Percentiles rank a stretch among this genome's conserved stretches.
Evolutionary conservation across 2,329 filamentous ascomycete genomes (phyloP).

Genomic region (Decorospora gaudefroyi): DNA sequence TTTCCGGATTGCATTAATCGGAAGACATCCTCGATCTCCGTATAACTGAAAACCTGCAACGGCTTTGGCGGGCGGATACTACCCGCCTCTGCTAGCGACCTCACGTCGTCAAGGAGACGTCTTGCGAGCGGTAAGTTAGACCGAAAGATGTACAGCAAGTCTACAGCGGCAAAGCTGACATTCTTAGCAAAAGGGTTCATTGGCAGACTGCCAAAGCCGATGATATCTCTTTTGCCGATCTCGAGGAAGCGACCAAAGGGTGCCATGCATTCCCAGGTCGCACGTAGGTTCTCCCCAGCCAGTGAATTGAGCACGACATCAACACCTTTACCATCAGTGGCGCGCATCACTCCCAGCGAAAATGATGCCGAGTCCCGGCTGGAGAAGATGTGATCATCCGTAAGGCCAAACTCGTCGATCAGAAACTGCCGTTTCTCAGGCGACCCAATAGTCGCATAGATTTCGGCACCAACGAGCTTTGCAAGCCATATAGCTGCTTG

Average conservation of each 20-base stretch:
- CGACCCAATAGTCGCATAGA: constrained; percentile 15
- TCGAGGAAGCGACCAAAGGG: constrained; percentile 40
- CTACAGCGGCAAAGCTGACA: constrained; percentile 11
- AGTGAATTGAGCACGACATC: constrained; percentile 45
- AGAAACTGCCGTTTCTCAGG: not conserved
- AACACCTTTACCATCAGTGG: constrained; percentile 38
- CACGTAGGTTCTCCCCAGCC: constrained; percentile 30
- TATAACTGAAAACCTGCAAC: too few species aligned
- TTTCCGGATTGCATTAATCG: too few species aligned
- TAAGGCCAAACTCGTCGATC: constrained; percentile 25
- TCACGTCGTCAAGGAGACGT: too few species aligned
- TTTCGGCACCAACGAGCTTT: constrained; percentile 18
- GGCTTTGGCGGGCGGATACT: too few species aligned
- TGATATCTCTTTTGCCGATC: constrained; percentile 27
- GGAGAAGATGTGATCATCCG: constrained; percentile 41
- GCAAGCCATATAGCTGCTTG: constrained; percentile 32
- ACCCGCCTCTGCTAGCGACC: too few species aligned
- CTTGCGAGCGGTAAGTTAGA: constrained; percentile 8
- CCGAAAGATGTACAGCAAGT: constrained; percentile 4
- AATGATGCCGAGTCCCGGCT: constrained; percentile 38
- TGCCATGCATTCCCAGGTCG: constrained; percentile 35
- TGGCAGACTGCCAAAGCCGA: constrained; percentile 14
- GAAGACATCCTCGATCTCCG: too few species aligned
- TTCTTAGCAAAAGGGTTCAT: constrained; percentile 21
- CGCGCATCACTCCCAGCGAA: constrained; percentile 22